Evolutionary conservation across 2,329 filamentous ascomycete genomes (phyloP).

Genomic region (Shiraia bambusicola): DNA sequence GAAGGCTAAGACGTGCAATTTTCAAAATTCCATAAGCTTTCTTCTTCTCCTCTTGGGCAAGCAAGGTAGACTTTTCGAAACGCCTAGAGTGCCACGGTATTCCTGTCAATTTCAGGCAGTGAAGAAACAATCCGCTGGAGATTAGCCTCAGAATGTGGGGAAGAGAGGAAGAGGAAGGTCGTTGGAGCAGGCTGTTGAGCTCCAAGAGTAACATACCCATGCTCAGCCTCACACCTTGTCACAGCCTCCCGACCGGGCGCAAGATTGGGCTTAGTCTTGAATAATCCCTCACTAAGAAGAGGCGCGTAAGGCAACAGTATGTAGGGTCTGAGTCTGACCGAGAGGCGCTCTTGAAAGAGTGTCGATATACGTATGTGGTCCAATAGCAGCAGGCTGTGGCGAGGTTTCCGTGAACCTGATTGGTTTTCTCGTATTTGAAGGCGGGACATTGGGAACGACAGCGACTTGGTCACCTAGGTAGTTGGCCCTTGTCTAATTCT

Average conservation of each 20-base stretch:
- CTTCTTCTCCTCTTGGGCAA: too few species aligned
- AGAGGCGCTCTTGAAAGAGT: slow-evolving; percentile 15
- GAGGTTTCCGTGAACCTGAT: slow-evolving; percentile 21
- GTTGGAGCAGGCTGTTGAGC: slow-evolving; percentile 2
- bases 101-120: slow-evolving; percentile 1
- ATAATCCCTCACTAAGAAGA: slow-evolving; percentile 5
- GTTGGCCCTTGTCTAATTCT: slow-evolving; percentile 12
- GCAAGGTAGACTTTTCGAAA: too few species aligned
- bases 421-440: slow-evolving; percentile 8
- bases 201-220: slow-evolving; percentile 1
- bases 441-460: slow-evolving; percentile 7
- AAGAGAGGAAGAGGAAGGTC: slow-evolving; percentile 9
- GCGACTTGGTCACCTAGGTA: slow-evolving; percentile 16
- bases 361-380: slow-evolving; percentile 8
- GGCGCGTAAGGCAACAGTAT: slow-evolving; percentile 11
- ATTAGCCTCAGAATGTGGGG: slow-evolving; percentile 1
- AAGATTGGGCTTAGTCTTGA: slow-evolving; percentile 15
- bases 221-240: slow-evolving; percentile 16
- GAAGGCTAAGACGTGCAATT: too few species aligned
- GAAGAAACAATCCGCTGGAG: not conserved
- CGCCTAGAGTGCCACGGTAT: too few species aligned
- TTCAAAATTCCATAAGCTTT: too few species aligned
- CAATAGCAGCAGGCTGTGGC: slow-evolving; percentile 23
- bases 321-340: slow-evolving; percentile 12
- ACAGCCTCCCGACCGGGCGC: slow-evolving; percentile 6